Percentiles rank a stretch among this genome's conserved stretches.
Evolutionary conservation across 352 stramenopile species (phyloP).

Genomic region (Globisporangium middletonii): DNA sequence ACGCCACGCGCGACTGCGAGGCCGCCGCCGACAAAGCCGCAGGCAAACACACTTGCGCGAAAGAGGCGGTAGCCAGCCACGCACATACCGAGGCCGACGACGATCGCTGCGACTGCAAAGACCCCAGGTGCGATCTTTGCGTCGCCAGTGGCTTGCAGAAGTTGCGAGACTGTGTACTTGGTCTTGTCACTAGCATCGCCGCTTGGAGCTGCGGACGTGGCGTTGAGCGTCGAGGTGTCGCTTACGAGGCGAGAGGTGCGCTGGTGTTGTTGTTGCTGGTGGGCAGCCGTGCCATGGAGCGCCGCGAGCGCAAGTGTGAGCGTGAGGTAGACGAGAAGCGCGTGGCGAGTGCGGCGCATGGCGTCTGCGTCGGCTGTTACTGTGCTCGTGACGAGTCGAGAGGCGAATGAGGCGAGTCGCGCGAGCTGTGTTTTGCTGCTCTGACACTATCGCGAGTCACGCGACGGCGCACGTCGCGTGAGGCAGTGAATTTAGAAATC

Average conservation of each 20-base stretch:
- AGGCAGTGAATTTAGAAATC: too few relatives aligned
- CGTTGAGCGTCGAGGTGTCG: conserved; percentile 4
- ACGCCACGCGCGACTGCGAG: conserved; percentile 41
- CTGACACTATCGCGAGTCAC: too few relatives aligned
- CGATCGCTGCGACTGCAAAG: conserved; percentile 31
- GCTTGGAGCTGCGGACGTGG: background rate
- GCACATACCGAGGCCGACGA: conserved; percentile 36
- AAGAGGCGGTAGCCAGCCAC: conserved; percentile 57
- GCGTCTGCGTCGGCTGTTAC: too few relatives aligned
- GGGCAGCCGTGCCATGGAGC: background rate
- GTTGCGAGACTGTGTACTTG: conserved; percentile 5
- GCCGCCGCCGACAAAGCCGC: conserved; percentile 52
- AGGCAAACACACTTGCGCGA: conserved; percentile 46
- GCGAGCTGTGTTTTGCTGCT: too few relatives aligned
- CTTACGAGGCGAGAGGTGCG: background rate
- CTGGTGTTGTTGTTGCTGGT: background rate
- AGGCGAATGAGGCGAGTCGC: too few relatives aligned
- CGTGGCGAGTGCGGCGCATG: too few relatives aligned
- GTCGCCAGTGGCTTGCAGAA: conserved; percentile 9
- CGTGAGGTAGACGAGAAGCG: background rate
- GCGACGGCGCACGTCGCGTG: too few relatives aligned
- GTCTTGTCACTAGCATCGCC: background rate
- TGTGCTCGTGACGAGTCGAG: too few relatives aligned
- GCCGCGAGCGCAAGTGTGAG: background rate
- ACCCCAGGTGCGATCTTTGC: conserved; percentile 29